Evolutionary conservation across 23 red algal genomes (phyloP), one percentile per base, ranked within the genome.

Genomic region (Gracilariopsis chorda): DNA sequence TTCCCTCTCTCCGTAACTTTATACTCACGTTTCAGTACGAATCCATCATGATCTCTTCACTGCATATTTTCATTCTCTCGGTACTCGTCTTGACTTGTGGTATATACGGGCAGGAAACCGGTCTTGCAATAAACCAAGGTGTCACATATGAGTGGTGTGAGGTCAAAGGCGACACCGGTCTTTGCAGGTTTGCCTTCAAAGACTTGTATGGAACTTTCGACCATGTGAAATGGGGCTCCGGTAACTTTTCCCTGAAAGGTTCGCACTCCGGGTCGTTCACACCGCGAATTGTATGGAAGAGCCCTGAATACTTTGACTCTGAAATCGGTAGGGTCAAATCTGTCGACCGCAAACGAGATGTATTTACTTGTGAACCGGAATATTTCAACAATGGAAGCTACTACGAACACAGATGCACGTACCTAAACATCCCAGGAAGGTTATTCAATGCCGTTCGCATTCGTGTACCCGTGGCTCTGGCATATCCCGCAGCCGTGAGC

Each of bases 121-220:
- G n/a, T n/a, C 56, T 60, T 23, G 62, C 28, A 41, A 40, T 19
- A 1, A 17, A 73, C 40, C 37, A 73, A 16, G 42, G 47, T 24
- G n/a, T 73, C 6, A 73, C 67, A 45, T 73, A 3, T n/a, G 67
- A 73, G 47, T 73, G 67, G 67, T 73, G 67, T 24, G 67, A 73
- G 28, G 67, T 73, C 28, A 23, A 25, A 36, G 67, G 67, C 34
- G 62, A 68, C 4, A 27, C 35, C 41, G 6, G 67, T 4, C 39
- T 73, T 44, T 73, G 67, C 37, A 36, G 47, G 9, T 73, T 73
- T 73, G 40, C 67, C 16, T 24, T 73, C 9, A 42, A 73, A 3
- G 67, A 42, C 24, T 36, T 73, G 0, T 14, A 27, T 37, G 39
- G 39, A 20, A 24, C 28, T 45, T 73, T 45, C 20, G 37, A 73